Evolutionary conservation across 257 asterid species (phyloP).

Genomic region (Nicotiana benthamiana): DNA sequence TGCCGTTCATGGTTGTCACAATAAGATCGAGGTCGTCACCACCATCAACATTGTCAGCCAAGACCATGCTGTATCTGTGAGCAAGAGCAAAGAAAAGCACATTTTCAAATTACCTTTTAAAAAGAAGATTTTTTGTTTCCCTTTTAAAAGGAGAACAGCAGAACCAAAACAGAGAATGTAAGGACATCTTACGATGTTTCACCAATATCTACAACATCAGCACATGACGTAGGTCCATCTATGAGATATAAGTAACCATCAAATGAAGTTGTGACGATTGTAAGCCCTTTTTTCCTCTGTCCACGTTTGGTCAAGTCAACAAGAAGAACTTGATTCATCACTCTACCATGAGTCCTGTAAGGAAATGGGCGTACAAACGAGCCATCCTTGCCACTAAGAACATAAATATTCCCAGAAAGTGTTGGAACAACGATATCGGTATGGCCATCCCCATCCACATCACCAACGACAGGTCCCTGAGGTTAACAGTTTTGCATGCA

Average conservation of each 20-base stretch:
- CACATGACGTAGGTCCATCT: slow-evolving; percentile 96
- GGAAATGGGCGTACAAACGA: slow-evolving; percentile 84
- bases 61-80: slow-evolving; percentile 95
- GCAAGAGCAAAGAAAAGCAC: slow-evolving; percentile 11
- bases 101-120: not conserved
- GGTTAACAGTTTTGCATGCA: not conserved
- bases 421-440: slow-evolving; percentile 95
- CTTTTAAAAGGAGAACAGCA: not conserved
- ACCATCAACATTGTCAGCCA: slow-evolving; percentile 97
- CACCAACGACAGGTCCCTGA: slow-evolving; percentile 82
- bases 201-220: slow-evolving; percentile 99
- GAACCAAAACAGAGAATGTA: slow-evolving; percentile 1
- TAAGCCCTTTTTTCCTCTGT: slow-evolving; percentile 84
- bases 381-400: slow-evolving; percentile 95
- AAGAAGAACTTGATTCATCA: slow-evolving; percentile 94
- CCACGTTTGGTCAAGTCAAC: slow-evolving; percentile 90
- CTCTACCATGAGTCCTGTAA: slow-evolving; percentile 93
- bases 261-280: slow-evolving; percentile 84
- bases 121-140: not conserved
- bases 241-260: slow-evolving; percentile 96
- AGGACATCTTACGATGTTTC: slow-evolving; percentile 82
- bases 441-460: slow-evolving; percentile 97
- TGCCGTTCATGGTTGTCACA: slow-evolving; percentile 98
- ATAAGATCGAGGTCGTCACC: slow-evolving; percentile 99
- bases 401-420: slow-evolving; percentile 88